These are phyloP conservation scores for Boletus sp. DNA, from an alignment of 768 basidiomycete species.

Conservation along the genomic window DNA sequence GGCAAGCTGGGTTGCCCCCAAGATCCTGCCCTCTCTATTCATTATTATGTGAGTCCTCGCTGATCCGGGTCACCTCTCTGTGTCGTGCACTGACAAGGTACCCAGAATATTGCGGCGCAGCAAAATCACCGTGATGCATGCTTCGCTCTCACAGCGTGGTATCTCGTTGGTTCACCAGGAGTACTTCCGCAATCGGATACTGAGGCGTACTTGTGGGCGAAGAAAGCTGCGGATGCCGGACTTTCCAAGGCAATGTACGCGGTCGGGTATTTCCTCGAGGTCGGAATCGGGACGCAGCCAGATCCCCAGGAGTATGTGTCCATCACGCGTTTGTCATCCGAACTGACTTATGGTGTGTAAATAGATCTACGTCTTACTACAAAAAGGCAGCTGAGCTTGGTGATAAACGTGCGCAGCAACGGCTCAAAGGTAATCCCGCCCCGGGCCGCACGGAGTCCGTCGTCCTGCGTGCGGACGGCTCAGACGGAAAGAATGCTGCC, in stretches of 20 bases:
- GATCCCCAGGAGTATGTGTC: slow-evolving; percentile 61
- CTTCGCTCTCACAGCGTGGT: slow-evolving; percentile 98
- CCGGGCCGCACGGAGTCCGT: slow-evolving; percentile 63
- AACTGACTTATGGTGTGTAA: not conserved
- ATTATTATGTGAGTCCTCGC: slow-evolving; percentile 89
- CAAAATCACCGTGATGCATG: slow-evolving; percentile 96
- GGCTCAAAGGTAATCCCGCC: slow-evolving; percentile 61
- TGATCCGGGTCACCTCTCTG: not conserved
- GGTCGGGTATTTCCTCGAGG: slow-evolving; percentile 97
- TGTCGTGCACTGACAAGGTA: slow-evolving; percentile 14
- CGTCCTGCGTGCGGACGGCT: slow-evolving; percentile 50
- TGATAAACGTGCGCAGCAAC: slow-evolving; percentile 88
- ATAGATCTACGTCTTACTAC: slow-evolving; percentile 76
- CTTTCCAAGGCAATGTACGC: slow-evolving; percentile 91
- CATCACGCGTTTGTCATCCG: slow-evolving; percentile 3
- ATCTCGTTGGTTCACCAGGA: slow-evolving; percentile 95
- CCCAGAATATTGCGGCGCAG: slow-evolving; percentile 94
- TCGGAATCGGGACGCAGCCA: slow-evolving; percentile 79
- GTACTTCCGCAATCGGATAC: slow-evolving; percentile 98
- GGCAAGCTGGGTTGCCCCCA: slow-evolving; percentile 98
- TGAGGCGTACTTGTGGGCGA: slow-evolving; percentile 96
- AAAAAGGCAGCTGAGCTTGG: slow-evolving; percentile 88
- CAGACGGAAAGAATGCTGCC: slow-evolving; percentile 45
- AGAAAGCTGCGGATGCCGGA: slow-evolving; percentile 89
- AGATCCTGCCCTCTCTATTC: slow-evolving; percentile 94